Evolutionary conservation across 2,329 filamentous ascomycete genomes (phyloP).

Genomic region (Xylaria sp.): DNA sequence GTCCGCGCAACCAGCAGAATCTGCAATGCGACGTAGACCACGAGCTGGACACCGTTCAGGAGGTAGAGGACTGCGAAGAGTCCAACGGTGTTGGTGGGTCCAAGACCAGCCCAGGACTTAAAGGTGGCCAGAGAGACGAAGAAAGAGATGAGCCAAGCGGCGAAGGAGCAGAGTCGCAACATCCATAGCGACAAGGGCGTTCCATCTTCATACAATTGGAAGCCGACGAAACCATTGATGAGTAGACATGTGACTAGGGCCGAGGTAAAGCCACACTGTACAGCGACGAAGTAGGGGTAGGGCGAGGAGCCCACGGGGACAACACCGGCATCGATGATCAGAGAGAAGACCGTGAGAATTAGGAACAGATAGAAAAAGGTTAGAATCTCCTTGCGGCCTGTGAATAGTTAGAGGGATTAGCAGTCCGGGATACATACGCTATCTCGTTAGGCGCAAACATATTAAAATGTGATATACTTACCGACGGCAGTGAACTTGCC

Average conservation of each 20-base stretch:
- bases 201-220: slow-evolving; percentile 96
- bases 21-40: slow-evolving; percentile 83
- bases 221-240: slow-evolving; percentile 97
- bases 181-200: slow-evolving; percentile 93
- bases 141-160: slow-evolving; percentile 81
- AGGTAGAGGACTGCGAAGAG: slow-evolving; percentile 90
- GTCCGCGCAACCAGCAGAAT: slow-evolving; percentile 83
- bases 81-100: slow-evolving; percentile 78
- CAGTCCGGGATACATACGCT: not conserved
- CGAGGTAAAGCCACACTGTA: slow-evolving; percentile 78
- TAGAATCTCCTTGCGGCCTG: slow-evolving; percentile 63
- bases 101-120: slow-evolving; percentile 81
- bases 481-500: slow-evolving; percentile 98
- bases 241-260: slow-evolving; percentile 83
- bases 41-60: slow-evolving; percentile 78
- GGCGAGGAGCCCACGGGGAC: slow-evolving; percentile 73
- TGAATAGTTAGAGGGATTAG: slow-evolving; percentile 15
- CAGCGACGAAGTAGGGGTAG: slow-evolving; percentile 87
- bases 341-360: slow-evolving; percentile 78
- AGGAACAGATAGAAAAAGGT: slow-evolving; percentile 98
- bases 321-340: slow-evolving; percentile 89
- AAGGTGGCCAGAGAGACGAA: slow-evolving; percentile 88
- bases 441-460: not conserved
- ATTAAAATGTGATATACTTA: slow-evolving; percentile 40
- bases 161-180: slow-evolving; percentile 68